A percentile compares a stretch with the other conserved stretches of the same genome.
Conservation (phyloP, 257 asterid genomes). For the Solanum tacnaense region DNA sequence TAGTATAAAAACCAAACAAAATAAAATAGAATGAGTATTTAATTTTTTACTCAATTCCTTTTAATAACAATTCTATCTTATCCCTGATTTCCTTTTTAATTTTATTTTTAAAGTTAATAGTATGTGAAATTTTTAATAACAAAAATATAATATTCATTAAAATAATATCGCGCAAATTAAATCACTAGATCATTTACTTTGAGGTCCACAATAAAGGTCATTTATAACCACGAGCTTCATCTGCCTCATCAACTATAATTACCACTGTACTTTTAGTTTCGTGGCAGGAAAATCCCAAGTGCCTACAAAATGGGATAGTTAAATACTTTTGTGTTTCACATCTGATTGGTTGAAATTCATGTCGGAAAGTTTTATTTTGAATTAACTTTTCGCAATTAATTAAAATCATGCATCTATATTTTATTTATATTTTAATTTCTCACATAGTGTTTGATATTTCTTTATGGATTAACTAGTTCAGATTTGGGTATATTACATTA, state of each 20-base stretch:
- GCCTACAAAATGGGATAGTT: not conserved
- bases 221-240: not conserved
- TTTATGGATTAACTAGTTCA: not conserved
- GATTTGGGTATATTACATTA: not conserved
- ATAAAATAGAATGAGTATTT: not conserved
- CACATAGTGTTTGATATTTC: not conserved
- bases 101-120: not conserved
- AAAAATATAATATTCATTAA: not conserved
- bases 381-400: not conserved
- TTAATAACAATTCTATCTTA: not conserved
- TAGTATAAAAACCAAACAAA: not conserved
- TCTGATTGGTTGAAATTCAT: not conserved
- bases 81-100: not conserved
- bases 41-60: not conserved
- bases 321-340: not conserved
- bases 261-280: not conserved
- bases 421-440: not conserved
- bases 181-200: not conserved
- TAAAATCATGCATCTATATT: not conserved
- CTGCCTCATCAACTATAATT: not conserved
- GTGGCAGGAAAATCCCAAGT: not conserved
- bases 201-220: not conserved
- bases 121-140: not conserved
- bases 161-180: not conserved
- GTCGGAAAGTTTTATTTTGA: not conserved